These are phyloP conservation scores for Aphanomyces stellatus DNA, from an alignment of 352 stramenopile species.

Conservation along the genomic window DNA sequence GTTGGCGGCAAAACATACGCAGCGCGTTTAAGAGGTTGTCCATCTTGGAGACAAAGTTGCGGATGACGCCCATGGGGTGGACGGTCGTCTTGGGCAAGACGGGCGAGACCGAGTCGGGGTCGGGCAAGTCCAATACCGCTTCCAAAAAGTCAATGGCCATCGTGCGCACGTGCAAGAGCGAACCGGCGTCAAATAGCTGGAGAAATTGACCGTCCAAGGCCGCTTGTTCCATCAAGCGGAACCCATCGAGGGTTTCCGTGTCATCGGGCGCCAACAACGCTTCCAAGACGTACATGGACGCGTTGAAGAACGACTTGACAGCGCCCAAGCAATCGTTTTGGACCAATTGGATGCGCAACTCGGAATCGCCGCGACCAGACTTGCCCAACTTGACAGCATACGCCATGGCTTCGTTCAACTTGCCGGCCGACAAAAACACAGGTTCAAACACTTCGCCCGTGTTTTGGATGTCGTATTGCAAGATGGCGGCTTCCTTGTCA, in stretches of 20 bases:
- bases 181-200: slow-evolving; percentile 63
- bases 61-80: slow-evolving; percentile 74
- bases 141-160: slow-evolving; percentile 67
- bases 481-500: slow-evolving; percentile 66
- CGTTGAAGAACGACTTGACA: slow-evolving; percentile 77
- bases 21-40: slow-evolving; percentile 58
- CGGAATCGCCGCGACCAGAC: slow-evolving; percentile 69
- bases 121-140: slow-evolving; percentile 69
- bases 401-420: slow-evolving; percentile 66
- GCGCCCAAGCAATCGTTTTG: slow-evolving; percentile 74
- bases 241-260: slow-evolving; percentile 66
- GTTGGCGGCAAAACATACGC: slow-evolving; percentile 46
- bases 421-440: slow-evolving; percentile 77
- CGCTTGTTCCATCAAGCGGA: slow-evolving; percentile 70
- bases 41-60: slow-evolving; percentile 86
- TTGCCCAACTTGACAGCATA: slow-evolving; percentile 61
- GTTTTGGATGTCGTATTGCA: slow-evolving; percentile 80
- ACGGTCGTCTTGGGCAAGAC: slow-evolving; percentile 53
- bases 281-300: slow-evolving; percentile 62
- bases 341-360: slow-evolving; percentile 64
- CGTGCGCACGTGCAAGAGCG: slow-evolving; percentile 49
- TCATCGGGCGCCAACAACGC: slow-evolving; percentile 71
- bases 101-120: slow-evolving; percentile 61
- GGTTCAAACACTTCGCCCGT: slow-evolving; percentile 81
- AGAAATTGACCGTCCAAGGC: slow-evolving; percentile 55